These are phyloP conservation scores for Colletotrichum spaethianum DNA, from an alignment of 2,329 filamentous ascomycete genomes.

Conservation along the genomic window DNA sequence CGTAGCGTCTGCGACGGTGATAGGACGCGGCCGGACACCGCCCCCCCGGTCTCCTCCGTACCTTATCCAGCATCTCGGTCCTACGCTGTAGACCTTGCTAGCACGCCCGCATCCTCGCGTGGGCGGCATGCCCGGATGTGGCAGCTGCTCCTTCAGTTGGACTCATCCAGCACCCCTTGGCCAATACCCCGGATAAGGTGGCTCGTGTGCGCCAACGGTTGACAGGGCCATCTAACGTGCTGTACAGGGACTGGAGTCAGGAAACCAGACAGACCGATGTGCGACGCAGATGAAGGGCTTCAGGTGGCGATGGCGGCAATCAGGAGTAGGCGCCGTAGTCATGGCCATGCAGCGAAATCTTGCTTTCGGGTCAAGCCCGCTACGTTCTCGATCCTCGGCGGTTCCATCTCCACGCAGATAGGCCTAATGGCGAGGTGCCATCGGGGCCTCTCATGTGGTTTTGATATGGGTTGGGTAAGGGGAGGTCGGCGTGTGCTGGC, in stretches of 20 bases:
- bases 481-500: slow-evolving; percentile 1
- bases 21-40: not conserved
- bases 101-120: slow-evolving; percentile 16
- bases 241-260: not conserved
- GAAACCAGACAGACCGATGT: slow-evolving; percentile 1
- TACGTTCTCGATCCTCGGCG: slow-evolving; percentile 24
- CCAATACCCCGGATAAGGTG: slow-evolving; percentile 6
- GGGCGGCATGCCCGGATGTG: slow-evolving; percentile 15
- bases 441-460: not conserved
- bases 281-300: slow-evolving; percentile 3
- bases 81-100: not conserved
- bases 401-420: slow-evolving; percentile 18
- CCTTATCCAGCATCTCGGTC: slow-evolving; percentile 23
- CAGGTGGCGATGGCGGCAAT: not conserved
- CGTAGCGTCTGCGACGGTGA: not conserved
- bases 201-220: slow-evolving; percentile 21
- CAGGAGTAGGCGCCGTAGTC: slow-evolving; percentile 1
- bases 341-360: slow-evolving; percentile 20
- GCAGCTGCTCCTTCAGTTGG: not conserved
- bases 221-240: slow-evolving; percentile 22
- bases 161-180: not conserved
- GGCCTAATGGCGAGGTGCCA: slow-evolving; percentile 13
- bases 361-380: not conserved
- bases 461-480: slow-evolving; percentile 37
- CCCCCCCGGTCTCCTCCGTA: not conserved